Evolutionary conservation across 345 rosid genomes (phyloP).

Genomic region (Citrus glauca): DNA sequence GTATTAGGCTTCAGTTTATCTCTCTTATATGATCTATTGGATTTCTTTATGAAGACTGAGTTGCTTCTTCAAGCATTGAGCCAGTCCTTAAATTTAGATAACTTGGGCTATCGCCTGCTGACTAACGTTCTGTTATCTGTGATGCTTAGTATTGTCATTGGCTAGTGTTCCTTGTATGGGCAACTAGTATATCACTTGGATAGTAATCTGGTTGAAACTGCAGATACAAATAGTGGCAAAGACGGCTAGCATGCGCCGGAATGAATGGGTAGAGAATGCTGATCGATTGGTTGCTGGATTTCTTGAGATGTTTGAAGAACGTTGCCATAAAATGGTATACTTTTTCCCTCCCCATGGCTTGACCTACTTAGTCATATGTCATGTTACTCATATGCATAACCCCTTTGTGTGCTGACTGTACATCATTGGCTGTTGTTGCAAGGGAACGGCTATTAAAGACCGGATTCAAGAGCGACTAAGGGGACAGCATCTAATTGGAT

Average conservation of each 20-base stretch:
- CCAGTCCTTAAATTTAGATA: not conserved
- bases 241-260: slow-evolving; percentile 52
- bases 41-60: not conserved
- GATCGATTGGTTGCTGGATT: slow-evolving; percentile 66
- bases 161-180: not conserved
- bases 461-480: slow-evolving; percentile 50
- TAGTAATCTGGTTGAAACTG: not conserved
- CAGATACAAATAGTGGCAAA: slow-evolving; percentile 69
- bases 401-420: not conserved
- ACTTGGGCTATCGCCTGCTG: not conserved
- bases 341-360: not conserved
- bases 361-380: too few relatives aligned
- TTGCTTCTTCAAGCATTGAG: not conserved
- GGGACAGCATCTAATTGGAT: slow-evolving; percentile 41
- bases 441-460: slow-evolving; percentile 66
- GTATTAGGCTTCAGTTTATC: not conserved
- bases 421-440: not conserved
- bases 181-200: not conserved
- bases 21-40: not conserved
- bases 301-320: slow-evolving; percentile 72
- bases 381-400: not conserved
- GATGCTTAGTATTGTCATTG: not conserved
- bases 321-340: slow-evolving; percentile 63
- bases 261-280: slow-evolving; percentile 64
- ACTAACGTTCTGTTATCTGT: not conserved